Evolutionary conservation across 202 grass and related monocot species (phyloP).

Genomic region (Cymbopogon flexuosus): DNA sequence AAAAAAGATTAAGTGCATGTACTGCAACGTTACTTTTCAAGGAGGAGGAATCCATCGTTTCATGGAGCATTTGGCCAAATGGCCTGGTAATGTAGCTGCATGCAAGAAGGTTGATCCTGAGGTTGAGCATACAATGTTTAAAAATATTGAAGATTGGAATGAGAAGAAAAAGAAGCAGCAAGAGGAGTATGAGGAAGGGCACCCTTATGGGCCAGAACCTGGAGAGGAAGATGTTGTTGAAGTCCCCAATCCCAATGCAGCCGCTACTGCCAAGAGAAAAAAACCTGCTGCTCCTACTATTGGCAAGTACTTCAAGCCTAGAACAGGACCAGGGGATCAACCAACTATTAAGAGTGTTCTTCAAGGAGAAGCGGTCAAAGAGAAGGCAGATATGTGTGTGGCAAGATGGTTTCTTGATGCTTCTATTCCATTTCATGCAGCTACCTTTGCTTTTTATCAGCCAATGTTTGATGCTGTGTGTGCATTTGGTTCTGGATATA

Average conservation of each 20-base stretch:
- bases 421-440: background rate
- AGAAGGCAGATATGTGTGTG: background rate
- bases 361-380: background rate
- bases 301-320: background rate
- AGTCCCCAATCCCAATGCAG: no score
- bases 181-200: background rate
- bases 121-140: background rate
- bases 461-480: no score
- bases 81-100: background rate
- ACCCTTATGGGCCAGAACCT: background rate
- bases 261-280: no score
- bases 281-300: background rate
- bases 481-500: no score
- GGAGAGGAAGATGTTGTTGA: no score
- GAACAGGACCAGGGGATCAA: background rate
- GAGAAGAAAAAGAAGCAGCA: background rate
- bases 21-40: no score
- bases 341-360: background rate
- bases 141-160: background rate
- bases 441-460: no score
- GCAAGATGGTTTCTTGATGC: background rate
- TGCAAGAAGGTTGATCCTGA: background rate
- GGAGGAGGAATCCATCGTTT: no score
- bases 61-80: no score
- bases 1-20: no score